A percentile compares a stretch with the other conserved stretches of the same genome.
phyloP scores from a whole-genome alignment of 345 rosid species.

The Brassica cretica region DNA sequence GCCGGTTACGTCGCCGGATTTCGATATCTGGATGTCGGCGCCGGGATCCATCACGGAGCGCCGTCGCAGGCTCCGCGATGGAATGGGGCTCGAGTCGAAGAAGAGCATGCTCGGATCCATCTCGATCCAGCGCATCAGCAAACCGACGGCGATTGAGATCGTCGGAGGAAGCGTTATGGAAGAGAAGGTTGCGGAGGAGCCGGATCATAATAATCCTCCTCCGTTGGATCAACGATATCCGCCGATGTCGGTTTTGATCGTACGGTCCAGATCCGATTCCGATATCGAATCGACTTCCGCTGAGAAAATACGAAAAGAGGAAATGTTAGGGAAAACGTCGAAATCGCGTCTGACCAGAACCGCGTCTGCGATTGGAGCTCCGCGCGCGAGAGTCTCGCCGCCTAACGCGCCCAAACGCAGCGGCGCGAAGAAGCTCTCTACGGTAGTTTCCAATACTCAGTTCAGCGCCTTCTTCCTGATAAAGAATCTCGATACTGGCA shows the following conservation, averaged over 20 bases:
- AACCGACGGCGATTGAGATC: neutral
- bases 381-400: conserved; percentile 41
- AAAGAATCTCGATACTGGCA: conserved; percentile 84
- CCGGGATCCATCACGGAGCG: conserved; percentile 83
- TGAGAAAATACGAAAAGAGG: conserved; percentile 60
- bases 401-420: conserved; percentile 22
- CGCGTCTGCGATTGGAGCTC: conserved; percentile 52
- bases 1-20: conserved; percentile 50
- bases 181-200: conserved; percentile 26
- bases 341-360: conserved; percentile 75
- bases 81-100: conserved; percentile 66
- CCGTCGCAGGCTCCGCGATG: conserved; percentile 64
- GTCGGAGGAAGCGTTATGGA: neutral
- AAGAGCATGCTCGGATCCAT: conserved; percentile 45
- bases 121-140: conserved; percentile 37
- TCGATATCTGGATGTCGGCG: conserved; percentile 83
- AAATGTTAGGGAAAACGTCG: conserved; percentile 54
- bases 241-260: conserved; percentile 45
- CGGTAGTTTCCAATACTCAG: conserved; percentile 38
- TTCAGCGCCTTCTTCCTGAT: conserved; percentile 81
- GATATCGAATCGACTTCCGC: conserved; percentile 58
- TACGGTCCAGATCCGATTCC: conserved; percentile 70
- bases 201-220: neutral
- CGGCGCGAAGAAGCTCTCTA: conserved; percentile 32
- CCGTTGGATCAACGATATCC: conserved; percentile 27